Conservation (phyloP, 1,284 basidiomycete species). For the Ceratobasidium sp. region DNA sequence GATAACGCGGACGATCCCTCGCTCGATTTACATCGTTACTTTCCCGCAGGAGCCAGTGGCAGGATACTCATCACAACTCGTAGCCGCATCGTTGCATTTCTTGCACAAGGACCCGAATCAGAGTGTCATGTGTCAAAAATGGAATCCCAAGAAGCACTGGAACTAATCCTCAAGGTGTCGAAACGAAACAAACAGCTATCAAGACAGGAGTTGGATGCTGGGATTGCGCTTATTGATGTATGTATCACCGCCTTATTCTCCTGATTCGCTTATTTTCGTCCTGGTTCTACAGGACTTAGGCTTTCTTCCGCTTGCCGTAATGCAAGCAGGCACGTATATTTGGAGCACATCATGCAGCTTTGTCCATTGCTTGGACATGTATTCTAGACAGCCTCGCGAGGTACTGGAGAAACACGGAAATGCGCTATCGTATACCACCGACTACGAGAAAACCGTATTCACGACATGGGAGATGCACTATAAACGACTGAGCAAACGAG, state of each 20-base stretch:
- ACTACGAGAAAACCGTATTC: conserved; percentile 14
- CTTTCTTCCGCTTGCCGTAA: conserved; percentile 5
- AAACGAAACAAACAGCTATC: no score
- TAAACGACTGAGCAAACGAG: not conserved
- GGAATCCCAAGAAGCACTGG: no score
- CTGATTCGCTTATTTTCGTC: not conserved
- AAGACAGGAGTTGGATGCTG: not conserved
- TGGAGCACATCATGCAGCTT: not conserved
- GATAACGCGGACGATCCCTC: conserved; percentile 35
- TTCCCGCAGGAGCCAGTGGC: no score
- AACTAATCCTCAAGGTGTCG: no score
- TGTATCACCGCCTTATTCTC: not conserved
- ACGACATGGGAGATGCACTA: conserved; percentile 10
- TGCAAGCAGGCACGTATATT: conserved; percentile 27
- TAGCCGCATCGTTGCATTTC: no score
- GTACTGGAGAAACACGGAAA: not conserved
- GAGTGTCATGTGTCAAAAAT: no score
- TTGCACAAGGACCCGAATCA: no score
- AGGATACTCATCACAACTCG: no score
- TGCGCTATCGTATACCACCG: not conserved
- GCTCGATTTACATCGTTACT: no score
- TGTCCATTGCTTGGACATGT: not conserved
- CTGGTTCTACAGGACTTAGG: conserved; percentile 5
- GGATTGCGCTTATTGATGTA: not conserved
- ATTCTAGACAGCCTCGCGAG: not conserved